phyloP scores from a whole-genome alignment of 78 protist species.

The Blattamonas nauphoetae region DNA sequence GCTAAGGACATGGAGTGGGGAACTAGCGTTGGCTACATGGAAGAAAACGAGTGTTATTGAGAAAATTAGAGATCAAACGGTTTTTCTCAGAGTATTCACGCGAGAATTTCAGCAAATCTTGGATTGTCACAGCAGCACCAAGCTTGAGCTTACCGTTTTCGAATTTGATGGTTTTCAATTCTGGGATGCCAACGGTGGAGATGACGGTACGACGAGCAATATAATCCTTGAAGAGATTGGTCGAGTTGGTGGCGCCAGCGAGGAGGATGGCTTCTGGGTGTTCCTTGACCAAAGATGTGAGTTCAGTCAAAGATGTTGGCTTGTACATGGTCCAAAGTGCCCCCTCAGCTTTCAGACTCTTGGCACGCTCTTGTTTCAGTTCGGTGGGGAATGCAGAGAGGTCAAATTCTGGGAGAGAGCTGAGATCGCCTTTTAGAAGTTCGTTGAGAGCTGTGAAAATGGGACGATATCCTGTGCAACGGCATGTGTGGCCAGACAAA shows the following conservation, averaged over 20 bases:
- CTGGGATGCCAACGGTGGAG: neutral
- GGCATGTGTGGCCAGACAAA: slow-evolving; percentile 5
- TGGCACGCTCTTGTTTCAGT: neutral
- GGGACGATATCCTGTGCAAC: slow-evolving; percentile 33
- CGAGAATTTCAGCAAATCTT: neutral
- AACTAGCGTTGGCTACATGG: neutral
- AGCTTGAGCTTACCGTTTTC: neutral
- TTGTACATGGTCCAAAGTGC: neutral
- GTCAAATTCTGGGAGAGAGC: neutral
- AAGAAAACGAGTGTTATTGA: neutral
- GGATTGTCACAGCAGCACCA: slow-evolving; percentile 2
- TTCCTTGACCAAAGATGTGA: neutral
- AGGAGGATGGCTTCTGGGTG: neutral
- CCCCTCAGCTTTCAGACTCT: neutral
- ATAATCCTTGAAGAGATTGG: neutral
- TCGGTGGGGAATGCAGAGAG: neutral
- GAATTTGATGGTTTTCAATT: neutral
- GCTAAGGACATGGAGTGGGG: neutral
- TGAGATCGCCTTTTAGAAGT: neutral
- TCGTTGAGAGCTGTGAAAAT: neutral
- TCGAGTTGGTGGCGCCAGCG: neutral
- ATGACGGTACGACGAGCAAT: neutral
- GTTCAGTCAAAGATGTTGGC: neutral
- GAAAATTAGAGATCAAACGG: neutral
- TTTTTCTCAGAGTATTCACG: neutral